Evolutionary conservation across 345 rosid species (phyloP).

Genomic region (Corymbia maculata): DNA sequence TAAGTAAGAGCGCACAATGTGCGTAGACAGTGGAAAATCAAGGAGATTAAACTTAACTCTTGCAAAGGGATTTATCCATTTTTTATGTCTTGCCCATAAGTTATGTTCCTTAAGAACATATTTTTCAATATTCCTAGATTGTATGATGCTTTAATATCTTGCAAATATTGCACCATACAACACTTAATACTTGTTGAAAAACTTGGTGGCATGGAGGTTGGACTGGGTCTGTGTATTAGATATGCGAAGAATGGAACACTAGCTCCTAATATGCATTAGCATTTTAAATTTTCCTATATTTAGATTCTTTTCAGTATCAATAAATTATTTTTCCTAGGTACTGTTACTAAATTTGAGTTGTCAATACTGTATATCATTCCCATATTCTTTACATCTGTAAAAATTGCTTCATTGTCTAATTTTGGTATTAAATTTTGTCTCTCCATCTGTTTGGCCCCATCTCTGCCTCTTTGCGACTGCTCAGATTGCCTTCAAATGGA

Average conservation of each 20-base stretch:
- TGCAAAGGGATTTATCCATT: neutral
- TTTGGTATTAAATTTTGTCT: neutral
- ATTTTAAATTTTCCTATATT: neutral
- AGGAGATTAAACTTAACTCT: neutral
- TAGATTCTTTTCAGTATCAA: neutral
- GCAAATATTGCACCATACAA: neutral
- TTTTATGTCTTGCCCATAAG: neutral
- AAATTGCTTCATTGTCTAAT: neutral
- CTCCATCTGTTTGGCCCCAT: neutral
- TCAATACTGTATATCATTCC: neutral
- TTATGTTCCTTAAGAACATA: neutral
- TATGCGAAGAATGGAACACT: neutral
- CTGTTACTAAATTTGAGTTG: neutral
- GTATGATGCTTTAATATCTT: neutral
- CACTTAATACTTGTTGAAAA: fast-evolving
- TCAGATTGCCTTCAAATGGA: slow-evolving; percentile 47
- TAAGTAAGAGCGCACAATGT: neutral
- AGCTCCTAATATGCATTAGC: neutral
- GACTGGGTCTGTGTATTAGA: neutral
- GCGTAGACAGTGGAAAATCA: neutral
- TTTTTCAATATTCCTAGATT: neutral
- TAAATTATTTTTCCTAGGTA: neutral
- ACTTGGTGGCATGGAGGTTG: neutral
- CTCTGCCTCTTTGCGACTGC: neutral
- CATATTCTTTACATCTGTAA: neutral